Evolutionary conservation across 148 eudicot species (phyloP).

Genomic region (Oxyria digyna): DNA sequence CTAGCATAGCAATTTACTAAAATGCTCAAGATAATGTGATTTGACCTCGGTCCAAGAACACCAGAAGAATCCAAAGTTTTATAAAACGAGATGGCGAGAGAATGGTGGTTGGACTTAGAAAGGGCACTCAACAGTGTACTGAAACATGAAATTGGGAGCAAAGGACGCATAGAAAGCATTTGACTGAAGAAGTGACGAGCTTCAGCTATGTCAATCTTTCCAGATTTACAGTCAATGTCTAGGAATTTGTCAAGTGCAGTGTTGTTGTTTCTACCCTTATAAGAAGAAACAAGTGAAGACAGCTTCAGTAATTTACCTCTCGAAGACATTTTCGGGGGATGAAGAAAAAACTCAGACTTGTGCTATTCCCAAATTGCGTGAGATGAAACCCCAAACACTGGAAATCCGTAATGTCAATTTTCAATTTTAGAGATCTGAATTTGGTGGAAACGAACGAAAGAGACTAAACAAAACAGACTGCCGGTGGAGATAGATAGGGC

Average conservation of each 20-base stretch:
- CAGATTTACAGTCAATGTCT: neutral
- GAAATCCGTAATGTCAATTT: neutral
- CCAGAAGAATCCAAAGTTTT: slow-evolving; percentile 4
- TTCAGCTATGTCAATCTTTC: neutral
- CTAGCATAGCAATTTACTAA: slow-evolving; percentile 20
- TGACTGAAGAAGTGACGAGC: slow-evolving; percentile 9
- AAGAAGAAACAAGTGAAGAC: neutral
- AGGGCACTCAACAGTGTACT: slow-evolving; percentile 8
- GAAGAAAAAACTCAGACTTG: neutral
- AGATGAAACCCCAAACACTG: neutral
- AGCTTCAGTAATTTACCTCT: neutral
- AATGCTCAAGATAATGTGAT: slow-evolving; percentile 13
- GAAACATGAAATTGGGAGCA: slow-evolving; percentile 6
- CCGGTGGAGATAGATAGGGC: no score
- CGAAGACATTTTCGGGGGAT: neutral
- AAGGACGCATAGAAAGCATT: neutral
- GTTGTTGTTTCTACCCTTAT: neutral
- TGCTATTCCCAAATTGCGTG: neutral
- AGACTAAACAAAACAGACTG: no score
- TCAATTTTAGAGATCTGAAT: no score
- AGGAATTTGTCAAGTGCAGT: neutral
- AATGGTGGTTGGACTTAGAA: slow-evolving; percentile 9
- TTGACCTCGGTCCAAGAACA: neutral
- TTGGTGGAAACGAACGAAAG: no score
- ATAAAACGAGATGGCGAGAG: slow-evolving; percentile 12